Evolutionary conservation across 2,329 filamentous ascomycete species (phyloP).

Genomic region (Chaetomium sp.): DNA sequence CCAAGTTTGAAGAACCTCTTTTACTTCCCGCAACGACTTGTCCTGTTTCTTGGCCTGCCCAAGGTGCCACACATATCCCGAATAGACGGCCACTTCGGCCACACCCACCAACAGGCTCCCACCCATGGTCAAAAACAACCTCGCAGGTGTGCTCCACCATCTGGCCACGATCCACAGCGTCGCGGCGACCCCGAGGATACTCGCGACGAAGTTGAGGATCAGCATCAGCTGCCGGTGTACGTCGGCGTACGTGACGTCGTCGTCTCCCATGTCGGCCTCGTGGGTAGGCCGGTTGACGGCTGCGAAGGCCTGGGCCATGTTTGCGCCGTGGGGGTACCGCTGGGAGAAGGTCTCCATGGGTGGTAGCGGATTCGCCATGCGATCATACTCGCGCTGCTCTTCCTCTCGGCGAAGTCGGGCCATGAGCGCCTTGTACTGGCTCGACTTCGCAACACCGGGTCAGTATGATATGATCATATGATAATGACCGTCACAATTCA

Average conservation of each 20-base stretch:
- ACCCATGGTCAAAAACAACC: constrained; percentile 64
- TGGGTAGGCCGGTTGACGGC: constrained; percentile 44
- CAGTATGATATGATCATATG: constrained; percentile 1
- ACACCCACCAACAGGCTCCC: constrained; percentile 64
- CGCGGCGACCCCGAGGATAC: constrained; percentile 69
- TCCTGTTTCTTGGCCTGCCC: constrained; percentile 61
- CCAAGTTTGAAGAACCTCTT: constrained; percentile 67
- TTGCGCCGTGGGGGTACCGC: constrained; percentile 44
- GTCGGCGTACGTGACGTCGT: constrained; percentile 63
- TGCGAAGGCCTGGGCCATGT: constrained; percentile 47
- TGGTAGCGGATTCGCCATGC: constrained; percentile 61
- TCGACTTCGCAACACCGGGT: constrained; percentile 44
- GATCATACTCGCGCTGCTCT: constrained; percentile 74
- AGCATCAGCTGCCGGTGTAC: constrained; percentile 76
- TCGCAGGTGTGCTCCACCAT: constrained; percentile 66
- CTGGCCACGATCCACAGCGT: constrained; percentile 72
- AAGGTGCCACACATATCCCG: constrained; percentile 66
- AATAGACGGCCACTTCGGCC: constrained; percentile 72
- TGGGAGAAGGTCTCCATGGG: constrained; percentile 53
- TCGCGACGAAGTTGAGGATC: constrained; percentile 84
- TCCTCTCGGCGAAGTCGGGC: constrained; percentile 73
- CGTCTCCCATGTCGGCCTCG: constrained; percentile 41
- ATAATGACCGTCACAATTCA: background rate
- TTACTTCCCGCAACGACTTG: constrained; percentile 54
- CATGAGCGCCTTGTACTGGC: constrained; percentile 86